phyloP scores from a whole-genome alignment of 768 basidiomycete genomes.

The Crucibulum laeve region DNA sequence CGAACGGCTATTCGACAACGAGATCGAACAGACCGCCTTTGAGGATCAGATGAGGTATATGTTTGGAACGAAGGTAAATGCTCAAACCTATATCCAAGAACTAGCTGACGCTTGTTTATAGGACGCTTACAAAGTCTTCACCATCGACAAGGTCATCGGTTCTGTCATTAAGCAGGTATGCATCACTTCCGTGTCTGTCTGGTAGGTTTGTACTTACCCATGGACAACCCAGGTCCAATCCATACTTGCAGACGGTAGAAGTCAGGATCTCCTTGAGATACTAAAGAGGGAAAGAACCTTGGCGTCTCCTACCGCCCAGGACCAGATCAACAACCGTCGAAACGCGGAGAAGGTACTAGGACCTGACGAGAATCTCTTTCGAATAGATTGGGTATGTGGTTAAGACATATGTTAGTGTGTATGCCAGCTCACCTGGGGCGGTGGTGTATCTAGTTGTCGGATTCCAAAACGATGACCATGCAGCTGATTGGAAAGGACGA shows the following conservation, averaged over 20 bases:
- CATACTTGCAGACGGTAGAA: conserved; percentile 64
- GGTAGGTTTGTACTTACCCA: not conserved
- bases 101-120: conserved; percentile 15
- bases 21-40: conserved; percentile 81
- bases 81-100: not conserved
- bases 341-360: conserved; percentile 68
- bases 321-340: conserved; percentile 62
- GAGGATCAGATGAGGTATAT: conserved; percentile 89
- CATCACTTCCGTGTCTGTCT: not conserved
- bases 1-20: conserved; percentile 89
- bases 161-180: conserved; percentile 84
- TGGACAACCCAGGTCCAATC: conserved; percentile 47
- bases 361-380: conserved; percentile 75
- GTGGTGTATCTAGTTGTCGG: conserved; percentile 44
- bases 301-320: conserved; percentile 58
- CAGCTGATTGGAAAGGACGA: conserved; percentile 82
- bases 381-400: conserved; percentile 72
- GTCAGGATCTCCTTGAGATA: conserved; percentile 67
- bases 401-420: not conserved
- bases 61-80: conserved; percentile 75
- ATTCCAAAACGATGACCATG: conserved; percentile 62
- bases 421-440: not conserved
- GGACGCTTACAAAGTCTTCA: conserved; percentile 88
- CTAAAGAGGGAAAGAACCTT: conserved; percentile 66
- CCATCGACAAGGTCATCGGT: conserved; percentile 88